These are phyloP conservation scores for Aspergillus calidoustus DNA, from an alignment of 2,329 filamentous ascomycete genomes.

Conservation along the genomic window DNA sequence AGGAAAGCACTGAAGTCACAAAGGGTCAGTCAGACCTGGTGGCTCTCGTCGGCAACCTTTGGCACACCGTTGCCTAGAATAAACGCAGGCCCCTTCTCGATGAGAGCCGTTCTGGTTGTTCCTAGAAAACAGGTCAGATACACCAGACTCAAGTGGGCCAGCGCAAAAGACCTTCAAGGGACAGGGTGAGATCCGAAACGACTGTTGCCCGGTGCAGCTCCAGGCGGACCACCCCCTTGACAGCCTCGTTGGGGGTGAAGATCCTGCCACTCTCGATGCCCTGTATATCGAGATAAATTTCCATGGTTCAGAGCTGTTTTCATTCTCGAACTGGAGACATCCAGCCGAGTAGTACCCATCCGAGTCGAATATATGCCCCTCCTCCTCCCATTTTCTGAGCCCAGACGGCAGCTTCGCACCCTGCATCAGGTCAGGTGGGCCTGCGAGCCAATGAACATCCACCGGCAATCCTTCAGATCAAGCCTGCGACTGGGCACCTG, in stretches of 20 bases:
- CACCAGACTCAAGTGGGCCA: not conserved
- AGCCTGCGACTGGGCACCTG: not conserved
- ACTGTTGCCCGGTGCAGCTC: not conserved
- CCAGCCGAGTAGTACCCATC: not conserved
- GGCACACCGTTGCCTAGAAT: conserved; percentile 9
- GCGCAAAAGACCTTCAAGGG: conserved; percentile 2
- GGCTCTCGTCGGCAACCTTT: conserved; percentile 1
- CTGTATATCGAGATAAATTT: not conserved
- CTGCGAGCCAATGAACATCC: not conserved
- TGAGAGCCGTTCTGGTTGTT: not conserved
- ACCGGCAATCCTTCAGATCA: not conserved
- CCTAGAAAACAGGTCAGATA: not conserved
- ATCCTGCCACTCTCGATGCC: not conserved
- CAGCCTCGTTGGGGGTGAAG: not conserved
- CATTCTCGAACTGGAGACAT: not conserved
- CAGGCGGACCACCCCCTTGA: not conserved
- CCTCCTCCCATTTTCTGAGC: not conserved
- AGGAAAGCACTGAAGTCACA: not conserved
- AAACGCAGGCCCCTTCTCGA: not conserved
- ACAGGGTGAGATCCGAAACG: not conserved
- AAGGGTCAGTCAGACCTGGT: conserved; percentile 1
- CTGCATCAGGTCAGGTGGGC: not conserved
- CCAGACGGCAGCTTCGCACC: not conserved
- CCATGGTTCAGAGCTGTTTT: not conserved
- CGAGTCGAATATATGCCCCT: not conserved